Base-by-base conservation (phyloP, 2,329 filamentous ascomycete species). In the Piedraia hortae region DNA sequence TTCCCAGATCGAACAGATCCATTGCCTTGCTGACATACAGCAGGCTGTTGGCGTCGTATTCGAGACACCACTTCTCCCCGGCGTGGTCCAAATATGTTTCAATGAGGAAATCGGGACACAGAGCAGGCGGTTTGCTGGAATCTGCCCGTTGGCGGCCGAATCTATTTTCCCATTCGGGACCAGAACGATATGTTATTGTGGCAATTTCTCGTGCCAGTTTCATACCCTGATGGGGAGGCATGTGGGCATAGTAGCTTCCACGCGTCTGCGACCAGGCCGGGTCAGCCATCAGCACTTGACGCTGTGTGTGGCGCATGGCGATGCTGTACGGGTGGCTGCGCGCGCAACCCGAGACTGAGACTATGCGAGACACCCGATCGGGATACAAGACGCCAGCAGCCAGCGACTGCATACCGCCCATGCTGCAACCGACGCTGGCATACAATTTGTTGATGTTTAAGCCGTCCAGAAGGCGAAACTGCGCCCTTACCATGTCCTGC, bases 251-350 rank as follows among this genome's bases (percentile, higher is more conserved):
- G 30, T 60, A 62, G 53, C 93, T 93, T 2, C 85, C 85, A 16
- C 85, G 65, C 34, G 75, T 74, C 16, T 36, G 31, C 6, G 42
- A 33, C 85, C 85, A 97, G 38, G 89, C 78, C 2, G 80, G 78
- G 38, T 97, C 85, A 71, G 91, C 91, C 80, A 97, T 93, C 21
- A 97, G 59, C 1, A 91, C 85, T 50, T 93, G 85, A 13, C 85
- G 67, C 47, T 97, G 85, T 0, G 82, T 90, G 47, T 97, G 85
- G 24, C 85, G 67, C 82, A 97, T 91, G 15, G 85, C 85, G 42
- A 97, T 90, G 45, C 80, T 89, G 51, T 97, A 97, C 1, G 85
- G 85, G 43, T 97, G 85, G 34, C 73, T 88, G 31, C 85, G 59
- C 1, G 82, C 85, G 44, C 85, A 97, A 7, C 82, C 85, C 38